Conservation (phyloP, 2,329 filamentous ascomycete genomes). For the Colletotrichum acutatum region DNA sequence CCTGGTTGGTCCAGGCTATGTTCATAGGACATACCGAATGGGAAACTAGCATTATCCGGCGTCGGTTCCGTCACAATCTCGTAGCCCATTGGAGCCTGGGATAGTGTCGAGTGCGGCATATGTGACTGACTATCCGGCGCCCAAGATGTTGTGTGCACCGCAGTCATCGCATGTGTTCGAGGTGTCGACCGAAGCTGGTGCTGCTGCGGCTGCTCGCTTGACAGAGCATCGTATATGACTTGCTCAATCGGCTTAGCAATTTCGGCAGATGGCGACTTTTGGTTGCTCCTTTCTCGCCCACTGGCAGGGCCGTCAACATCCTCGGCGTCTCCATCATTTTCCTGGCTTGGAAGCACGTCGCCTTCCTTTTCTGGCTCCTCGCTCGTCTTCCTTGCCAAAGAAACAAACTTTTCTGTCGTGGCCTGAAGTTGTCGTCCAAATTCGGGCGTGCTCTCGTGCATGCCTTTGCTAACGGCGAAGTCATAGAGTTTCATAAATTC, state of each 20-base stretch:
- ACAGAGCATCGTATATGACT: constrained; percentile 42
- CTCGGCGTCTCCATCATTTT: constrained; percentile 13
- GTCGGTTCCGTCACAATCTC: constrained; percentile 64
- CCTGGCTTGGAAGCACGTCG: constrained; percentile 38
- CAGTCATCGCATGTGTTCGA: background rate
- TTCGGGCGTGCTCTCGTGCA: constrained; percentile 66
- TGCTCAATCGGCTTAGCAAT: constrained; percentile 1
- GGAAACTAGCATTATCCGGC: constrained; percentile 64
- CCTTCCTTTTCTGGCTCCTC: constrained; percentile 50
- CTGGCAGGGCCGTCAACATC: constrained; percentile 12
- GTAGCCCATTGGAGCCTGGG: constrained; percentile 42
- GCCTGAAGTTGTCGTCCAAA: constrained; percentile 67
- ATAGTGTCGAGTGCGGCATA: background rate
- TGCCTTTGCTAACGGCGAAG: constrained; percentile 65
- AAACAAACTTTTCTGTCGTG: constrained; percentile 68
- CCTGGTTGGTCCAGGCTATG: constrained; percentile 4
- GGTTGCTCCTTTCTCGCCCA: background rate
- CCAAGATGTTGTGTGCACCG: constrained; percentile 23
- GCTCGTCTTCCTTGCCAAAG: constrained; percentile 59
- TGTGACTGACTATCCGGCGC: background rate
- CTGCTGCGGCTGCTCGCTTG: constrained; percentile 38
- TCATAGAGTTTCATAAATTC: constrained; percentile 77
- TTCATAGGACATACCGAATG: constrained; percentile 48
- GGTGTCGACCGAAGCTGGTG: background rate
- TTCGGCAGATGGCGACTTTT: constrained; percentile 35